phyloP scores from a whole-genome alignment of 208 protist genomes.

The Porcisia deanei region DNA sequence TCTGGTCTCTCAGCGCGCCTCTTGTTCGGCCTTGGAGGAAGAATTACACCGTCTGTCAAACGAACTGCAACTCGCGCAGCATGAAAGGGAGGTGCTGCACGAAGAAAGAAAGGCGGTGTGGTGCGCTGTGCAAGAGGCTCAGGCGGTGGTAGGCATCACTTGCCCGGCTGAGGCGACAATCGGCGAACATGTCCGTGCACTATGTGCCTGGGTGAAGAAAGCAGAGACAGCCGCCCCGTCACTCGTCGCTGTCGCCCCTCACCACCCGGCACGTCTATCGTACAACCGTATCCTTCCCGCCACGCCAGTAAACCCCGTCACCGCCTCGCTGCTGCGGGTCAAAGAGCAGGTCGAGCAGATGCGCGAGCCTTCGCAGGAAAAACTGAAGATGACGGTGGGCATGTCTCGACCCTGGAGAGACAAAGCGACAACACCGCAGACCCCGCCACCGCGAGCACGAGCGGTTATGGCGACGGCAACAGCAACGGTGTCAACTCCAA shows the following conservation, averaged over 20 bases:
- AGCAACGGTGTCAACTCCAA: neutral
- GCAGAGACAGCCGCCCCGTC: conserved; percentile 1
- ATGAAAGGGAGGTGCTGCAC: conserved; percentile 11
- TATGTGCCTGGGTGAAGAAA: conserved; percentile 12
- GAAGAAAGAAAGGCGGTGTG: conserved; percentile 18
- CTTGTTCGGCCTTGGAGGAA: conserved; percentile 14
- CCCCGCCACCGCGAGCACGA: neutral
- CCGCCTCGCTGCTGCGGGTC: conserved; percentile 52
- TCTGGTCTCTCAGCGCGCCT: conserved; percentile 12
- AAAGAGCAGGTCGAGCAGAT: conserved; percentile 52
- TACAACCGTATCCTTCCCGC: conserved; percentile 45
- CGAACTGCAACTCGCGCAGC: conserved; percentile 9
- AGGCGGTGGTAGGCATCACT: neutral
- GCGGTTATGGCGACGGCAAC: neutral
- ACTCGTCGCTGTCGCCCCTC: neutral
- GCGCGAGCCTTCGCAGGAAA: conserved; percentile 26
- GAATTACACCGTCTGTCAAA: conserved; percentile 1
- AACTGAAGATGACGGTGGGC: conserved; percentile 25
- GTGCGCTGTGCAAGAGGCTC: conserved; percentile 4
- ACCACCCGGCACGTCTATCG: neutral
- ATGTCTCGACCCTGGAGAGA: conserved; percentile 11
- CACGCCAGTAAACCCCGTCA: conserved; percentile 38
- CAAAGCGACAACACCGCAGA: conserved; percentile 3
- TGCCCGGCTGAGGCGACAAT: conserved; percentile 8
- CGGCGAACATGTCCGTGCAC: conserved; percentile 18